A percentile compares a stretch with the other conserved stretches of the same genome.
Conservation (phyloP, 345 rosid species). For the Trapa bicornis region DNA sequence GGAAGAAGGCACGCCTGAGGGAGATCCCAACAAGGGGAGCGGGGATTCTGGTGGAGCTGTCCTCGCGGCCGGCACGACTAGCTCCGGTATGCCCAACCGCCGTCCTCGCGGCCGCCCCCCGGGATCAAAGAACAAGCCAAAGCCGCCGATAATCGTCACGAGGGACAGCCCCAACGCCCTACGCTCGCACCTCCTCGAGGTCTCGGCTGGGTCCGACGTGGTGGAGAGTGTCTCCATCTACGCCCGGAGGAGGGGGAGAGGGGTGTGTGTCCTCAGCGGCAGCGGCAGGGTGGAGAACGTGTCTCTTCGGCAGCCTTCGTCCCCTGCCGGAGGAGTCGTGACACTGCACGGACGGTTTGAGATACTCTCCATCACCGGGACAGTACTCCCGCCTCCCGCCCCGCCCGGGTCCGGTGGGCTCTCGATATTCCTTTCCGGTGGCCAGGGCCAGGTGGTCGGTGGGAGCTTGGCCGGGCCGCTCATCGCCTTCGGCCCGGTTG, state of each 20-base stretch:
- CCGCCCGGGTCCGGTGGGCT: constrained; percentile 70
- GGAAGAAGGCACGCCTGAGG: constrained; percentile 1
- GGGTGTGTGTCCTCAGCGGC: constrained; percentile 58
- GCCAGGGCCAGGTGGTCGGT: constrained; percentile 74
- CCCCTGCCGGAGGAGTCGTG: constrained; percentile 49
- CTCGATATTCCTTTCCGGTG: constrained; percentile 61
- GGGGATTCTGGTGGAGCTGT: constrained; percentile 1
- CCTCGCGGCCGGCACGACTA: background rate
- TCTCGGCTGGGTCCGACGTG: constrained; percentile 51
- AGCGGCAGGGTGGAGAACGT: constrained; percentile 56
- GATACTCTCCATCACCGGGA: constrained; percentile 64
- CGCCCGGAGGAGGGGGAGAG: constrained; percentile 65
- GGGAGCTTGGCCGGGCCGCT: constrained; percentile 60
- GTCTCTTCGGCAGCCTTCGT: constrained; percentile 49
- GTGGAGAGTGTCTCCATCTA: constrained; percentile 42
- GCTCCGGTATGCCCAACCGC: constrained; percentile 21
- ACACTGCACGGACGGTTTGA: constrained; percentile 77
- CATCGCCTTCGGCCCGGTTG: constrained; percentile 53
- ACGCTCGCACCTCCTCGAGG: constrained; percentile 64
- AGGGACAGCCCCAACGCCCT: constrained; percentile 71
- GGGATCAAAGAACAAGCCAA: constrained; percentile 67
- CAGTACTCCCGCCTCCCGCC: constrained; percentile 76
- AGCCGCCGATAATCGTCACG: constrained; percentile 59
- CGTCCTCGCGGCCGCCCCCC: constrained; percentile 81
- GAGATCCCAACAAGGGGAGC: background rate